Base-by-base conservation (phyloP, 306 rosid species). In the Oemleria cerasiformis region DNA sequence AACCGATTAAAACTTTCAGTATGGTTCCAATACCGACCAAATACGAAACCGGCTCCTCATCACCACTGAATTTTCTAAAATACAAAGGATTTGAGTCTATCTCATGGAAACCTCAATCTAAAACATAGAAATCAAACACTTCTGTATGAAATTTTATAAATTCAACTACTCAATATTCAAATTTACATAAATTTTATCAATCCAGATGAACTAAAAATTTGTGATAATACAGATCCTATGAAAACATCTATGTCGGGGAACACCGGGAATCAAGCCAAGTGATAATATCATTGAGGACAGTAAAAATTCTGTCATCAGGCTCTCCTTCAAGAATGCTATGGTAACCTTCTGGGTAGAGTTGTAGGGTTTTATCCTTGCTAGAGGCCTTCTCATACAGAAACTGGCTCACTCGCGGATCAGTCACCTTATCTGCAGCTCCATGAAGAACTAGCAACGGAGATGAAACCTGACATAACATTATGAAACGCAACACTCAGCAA, bases 321-420 rank as follows among this genome's bases (percentile, higher is more conserved):
- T 92, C 98, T 44, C 98, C 96, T 85, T 92, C 96, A 66, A 92
- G 84, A 75, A 92, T 88, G 82, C 85, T 83, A 58, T 93, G 96
- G 80, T 75, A 88, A 23, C 93, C 85, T 73, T 76, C 92, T 56
- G 84, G 89, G 58, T 90, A 88, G 9, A 87, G 82, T 80, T 86
- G 82, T 15, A 90, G 75, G 56, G 88, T 88, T 84, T 92, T 87
- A 77, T 92, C 93, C 54, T 77, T 76, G 77, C 91, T 84, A 8
- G 92, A 85, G 1, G 98, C 92, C 53, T 71, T 87, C 84, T 90
- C 92, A 57, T 88, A 92, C 12, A 92, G 94, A 87, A 76, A 90
- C 64, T 76, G 81, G 68, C 98, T 92, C 72, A 87, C 92, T 19
- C 61, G 43, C 20, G 97, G 98, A 84, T 90, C 98, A 21, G 93